phyloP scores from a whole-genome alignment of 2,329 filamentous ascomycete genomes.

The Chaetomiaceae sp. region DNA sequence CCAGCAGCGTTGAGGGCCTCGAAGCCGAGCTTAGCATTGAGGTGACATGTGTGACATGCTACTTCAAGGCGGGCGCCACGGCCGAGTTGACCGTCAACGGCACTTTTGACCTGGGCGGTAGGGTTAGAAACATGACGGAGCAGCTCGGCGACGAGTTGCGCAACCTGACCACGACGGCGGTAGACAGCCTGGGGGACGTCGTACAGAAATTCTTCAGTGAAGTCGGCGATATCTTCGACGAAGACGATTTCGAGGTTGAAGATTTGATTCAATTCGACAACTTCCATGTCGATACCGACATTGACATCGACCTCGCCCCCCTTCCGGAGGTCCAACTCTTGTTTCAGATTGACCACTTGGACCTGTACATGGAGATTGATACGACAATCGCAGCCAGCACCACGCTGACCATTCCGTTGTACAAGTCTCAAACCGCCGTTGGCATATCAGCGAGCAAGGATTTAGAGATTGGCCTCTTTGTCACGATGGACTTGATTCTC shows the following conservation, averaged over 20 bases:
- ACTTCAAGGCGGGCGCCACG: conserved; percentile 44
- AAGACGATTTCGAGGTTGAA: conserved; percentile 29
- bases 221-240: conserved; percentile 29
- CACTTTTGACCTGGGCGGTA: conserved; percentile 38
- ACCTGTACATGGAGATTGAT: conserved; percentile 48
- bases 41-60: conserved; percentile 46
- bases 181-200: not conserved
- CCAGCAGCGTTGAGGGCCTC: conserved; percentile 13
- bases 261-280: conserved; percentile 26
- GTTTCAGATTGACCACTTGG: conserved; percentile 46
- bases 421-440: conserved; percentile 40
- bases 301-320: conserved; percentile 41
- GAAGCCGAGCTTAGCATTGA: conserved; percentile 32
- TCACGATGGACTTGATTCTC: conserved; percentile 50
- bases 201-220: not conserved
- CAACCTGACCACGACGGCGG: conserved; percentile 31
- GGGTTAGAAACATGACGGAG: conserved; percentile 32
- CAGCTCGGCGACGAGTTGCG: conserved; percentile 32
- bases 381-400: conserved; percentile 39
- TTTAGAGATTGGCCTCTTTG: conserved; percentile 43
- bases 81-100: conserved; percentile 40
- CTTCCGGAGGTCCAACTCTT: conserved; percentile 41
- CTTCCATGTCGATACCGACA: conserved; percentile 35
- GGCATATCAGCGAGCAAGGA: conserved; percentile 39
- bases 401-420: conserved; percentile 48